A percentile compares a stretch with the other conserved stretches of the same genome.
Conservation (phyloP, 192 early-diverging fungal genomes). For the Spizellomyces punctatus region DNA sequence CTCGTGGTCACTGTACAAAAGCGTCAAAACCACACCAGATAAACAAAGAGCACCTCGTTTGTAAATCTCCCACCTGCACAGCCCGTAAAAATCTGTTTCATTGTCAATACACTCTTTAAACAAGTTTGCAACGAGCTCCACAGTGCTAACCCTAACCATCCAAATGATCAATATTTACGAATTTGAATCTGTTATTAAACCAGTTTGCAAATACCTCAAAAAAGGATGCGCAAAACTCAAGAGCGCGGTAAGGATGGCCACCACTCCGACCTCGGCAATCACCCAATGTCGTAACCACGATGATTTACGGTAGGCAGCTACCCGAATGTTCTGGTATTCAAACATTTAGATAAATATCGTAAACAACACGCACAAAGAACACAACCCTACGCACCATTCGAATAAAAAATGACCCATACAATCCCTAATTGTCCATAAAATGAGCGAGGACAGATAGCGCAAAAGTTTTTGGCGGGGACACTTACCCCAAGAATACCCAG, state of each 20-base stretch:
- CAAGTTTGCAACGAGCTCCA: slow-evolving; percentile 55
- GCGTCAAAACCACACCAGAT: background rate
- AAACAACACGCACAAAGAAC: too few relatives aligned
- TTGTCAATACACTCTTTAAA: slow-evolving; percentile 60
- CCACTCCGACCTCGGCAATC: slow-evolving; percentile 47
- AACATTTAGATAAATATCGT: too few relatives aligned
- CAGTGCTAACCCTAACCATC: slow-evolving; percentile 34
- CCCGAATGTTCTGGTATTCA: slow-evolving; percentile 38
- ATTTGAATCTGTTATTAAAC: background rate
- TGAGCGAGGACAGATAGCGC: background rate
- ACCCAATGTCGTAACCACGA: slow-evolving; percentile 37
- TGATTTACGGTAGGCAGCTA: slow-evolving; percentile 37
- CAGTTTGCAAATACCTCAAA: slow-evolving; percentile 30
- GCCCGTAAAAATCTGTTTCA: slow-evolving; percentile 51
- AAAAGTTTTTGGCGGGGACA: background rate
- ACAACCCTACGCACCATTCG: slow-evolving; percentile 17
- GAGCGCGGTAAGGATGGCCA: slow-evolving; percentile 54
- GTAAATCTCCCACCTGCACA: slow-evolving; percentile 40
- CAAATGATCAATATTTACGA: background rate
- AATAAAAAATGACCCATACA: slow-evolving; percentile 57
- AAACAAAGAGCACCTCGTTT: background rate
- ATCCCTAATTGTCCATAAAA: slow-evolving; percentile 27
- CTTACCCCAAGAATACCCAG: slow-evolving; percentile 78
- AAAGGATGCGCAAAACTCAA: slow-evolving; percentile 49
- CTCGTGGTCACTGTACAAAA: slow-evolving; percentile 1